These are phyloP conservation scores for Citrullus mucosospermus DNA, from an alignment of 306 rosid genomes.

Conservation along the genomic window DNA sequence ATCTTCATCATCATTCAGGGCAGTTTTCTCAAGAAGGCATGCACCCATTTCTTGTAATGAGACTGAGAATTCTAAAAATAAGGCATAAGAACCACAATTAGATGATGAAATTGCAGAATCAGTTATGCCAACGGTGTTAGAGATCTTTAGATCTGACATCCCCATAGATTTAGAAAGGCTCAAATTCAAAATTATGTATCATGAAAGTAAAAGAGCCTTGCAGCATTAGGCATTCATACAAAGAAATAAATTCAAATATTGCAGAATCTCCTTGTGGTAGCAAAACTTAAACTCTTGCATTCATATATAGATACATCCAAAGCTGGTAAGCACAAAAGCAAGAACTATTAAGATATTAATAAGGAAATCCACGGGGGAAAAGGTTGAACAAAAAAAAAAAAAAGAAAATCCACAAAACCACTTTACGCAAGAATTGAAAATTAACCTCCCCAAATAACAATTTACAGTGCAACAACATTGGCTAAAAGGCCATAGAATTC, in stretches of 20 bases:
- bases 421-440: not conserved
- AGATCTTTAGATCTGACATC: not conserved
- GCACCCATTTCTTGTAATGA: slow-evolving; percentile 80
- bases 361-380: not conserved
- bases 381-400: not conserved
- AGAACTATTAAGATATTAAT: not conserved
- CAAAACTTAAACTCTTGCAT: not conserved
- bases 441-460: not conserved
- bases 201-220: not conserved
- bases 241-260: not conserved
- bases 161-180: not conserved
- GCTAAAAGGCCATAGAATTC: not conserved
- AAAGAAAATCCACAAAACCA: not conserved
- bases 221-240: not conserved
- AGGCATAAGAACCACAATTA: slow-evolving; percentile 1
- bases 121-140: not conserved
- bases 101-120: not conserved
- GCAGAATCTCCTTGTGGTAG: not conserved
- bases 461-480: not conserved
- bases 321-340: not conserved
- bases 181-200: not conserved
- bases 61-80: slow-evolving; percentile 66
- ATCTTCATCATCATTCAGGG: slow-evolving; percentile 75
- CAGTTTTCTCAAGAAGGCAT: slow-evolving; percentile 94
- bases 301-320: not conserved